A percentile compares a stretch with the other conserved stretches of the same genome.
phyloP scores from a whole-genome alignment of 2,329 filamentous ascomycete genomes.

The Fusarium domesticum region DNA sequence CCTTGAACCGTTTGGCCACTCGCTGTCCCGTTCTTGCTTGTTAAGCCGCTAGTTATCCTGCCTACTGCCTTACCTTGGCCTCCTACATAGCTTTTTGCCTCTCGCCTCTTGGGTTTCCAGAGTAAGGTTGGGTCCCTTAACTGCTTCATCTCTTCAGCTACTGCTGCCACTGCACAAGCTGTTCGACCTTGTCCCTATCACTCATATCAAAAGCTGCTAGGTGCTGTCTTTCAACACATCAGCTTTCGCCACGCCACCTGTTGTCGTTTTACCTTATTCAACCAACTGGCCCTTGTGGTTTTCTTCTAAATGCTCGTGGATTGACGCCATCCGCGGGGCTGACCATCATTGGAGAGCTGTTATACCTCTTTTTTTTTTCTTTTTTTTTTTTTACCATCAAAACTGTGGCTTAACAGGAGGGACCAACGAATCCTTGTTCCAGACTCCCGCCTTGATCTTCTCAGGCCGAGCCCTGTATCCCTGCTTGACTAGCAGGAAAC shows the following conservation, averaged over 20 bases:
- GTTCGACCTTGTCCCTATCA: background rate
- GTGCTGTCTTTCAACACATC: background rate
- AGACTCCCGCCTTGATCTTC: conserved; percentile 5
- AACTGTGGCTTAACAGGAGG: conserved; percentile 3
- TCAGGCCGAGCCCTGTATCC: conserved; percentile 17
- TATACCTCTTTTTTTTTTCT: too few species aligned
- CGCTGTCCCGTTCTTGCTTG: conserved; percentile 16
- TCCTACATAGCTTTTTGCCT: conserved; percentile 16
- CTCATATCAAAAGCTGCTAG: background rate
- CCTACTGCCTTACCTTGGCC: conserved; percentile 18
- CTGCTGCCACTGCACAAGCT: background rate
- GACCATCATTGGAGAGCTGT: conserved; percentile 10
- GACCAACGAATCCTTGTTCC: conserved; percentile 9
- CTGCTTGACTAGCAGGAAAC: conserved; percentile 21
- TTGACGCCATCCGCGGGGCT: conserved; percentile 12
- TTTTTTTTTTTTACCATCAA: conserved; percentile 3
- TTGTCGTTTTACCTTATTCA: conserved; percentile 1
- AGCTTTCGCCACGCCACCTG: background rate
- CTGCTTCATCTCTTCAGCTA: conserved; percentile 13
- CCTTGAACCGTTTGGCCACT: conserved; percentile 24
- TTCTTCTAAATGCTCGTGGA: conserved; percentile 5
- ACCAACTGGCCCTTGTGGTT: background rate
- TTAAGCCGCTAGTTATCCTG: too few species aligned
- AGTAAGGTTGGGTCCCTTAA: conserved; percentile 7
- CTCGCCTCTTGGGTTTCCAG: conserved; percentile 16